A percentile compares a stretch with the other conserved stretches of the same genome.
Conservation (phyloP, 805 yeast species). For the Lipomyces lipofer region DNA sequence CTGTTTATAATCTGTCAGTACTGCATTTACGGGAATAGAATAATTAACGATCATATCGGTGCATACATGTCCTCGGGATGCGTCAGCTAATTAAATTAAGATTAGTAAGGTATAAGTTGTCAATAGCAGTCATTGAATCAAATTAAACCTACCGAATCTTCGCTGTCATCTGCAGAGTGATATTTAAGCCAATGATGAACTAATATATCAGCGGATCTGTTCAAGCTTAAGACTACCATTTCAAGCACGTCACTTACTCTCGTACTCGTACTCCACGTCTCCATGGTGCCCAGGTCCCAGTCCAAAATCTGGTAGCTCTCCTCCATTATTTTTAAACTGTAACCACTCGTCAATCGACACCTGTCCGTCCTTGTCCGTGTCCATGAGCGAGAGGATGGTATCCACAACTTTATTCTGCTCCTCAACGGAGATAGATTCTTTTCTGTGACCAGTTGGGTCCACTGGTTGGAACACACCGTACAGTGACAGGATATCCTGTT, state of each 20-base stretch:
- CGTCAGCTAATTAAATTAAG: conserved; percentile 8
- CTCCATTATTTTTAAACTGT: conserved; percentile 58
- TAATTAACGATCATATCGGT: no score
- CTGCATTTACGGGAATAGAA: no score
- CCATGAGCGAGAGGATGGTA: conserved; percentile 60
- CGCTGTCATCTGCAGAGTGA: conserved; percentile 37
- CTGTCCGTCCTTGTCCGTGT: conserved; percentile 63
- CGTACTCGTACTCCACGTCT: conserved; percentile 90
- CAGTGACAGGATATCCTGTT: conserved; percentile 71
- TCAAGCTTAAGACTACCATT: no score
- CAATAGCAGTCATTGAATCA: no score
- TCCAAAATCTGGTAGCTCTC: conserved; percentile 85
- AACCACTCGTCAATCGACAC: conserved; percentile 72
- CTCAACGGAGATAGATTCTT: conserved; percentile 55
- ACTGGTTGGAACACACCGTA: conserved; percentile 68
- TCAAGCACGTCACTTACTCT: conserved; percentile 45
- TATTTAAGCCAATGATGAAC: conserved; percentile 87
- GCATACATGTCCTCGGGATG: no score
- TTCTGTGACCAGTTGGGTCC: conserved; percentile 31
- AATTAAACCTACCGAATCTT: conserved; percentile 19
- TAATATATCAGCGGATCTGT: no score
- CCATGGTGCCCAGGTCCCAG: conserved; percentile 93
- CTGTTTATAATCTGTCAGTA: no score
- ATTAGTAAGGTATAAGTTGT: no score
- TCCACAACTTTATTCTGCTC: conserved; percentile 54